Evolutionary conservation across 139 green algal species (phyloP).

Genomic region (Penium margaritaceum): DNA sequence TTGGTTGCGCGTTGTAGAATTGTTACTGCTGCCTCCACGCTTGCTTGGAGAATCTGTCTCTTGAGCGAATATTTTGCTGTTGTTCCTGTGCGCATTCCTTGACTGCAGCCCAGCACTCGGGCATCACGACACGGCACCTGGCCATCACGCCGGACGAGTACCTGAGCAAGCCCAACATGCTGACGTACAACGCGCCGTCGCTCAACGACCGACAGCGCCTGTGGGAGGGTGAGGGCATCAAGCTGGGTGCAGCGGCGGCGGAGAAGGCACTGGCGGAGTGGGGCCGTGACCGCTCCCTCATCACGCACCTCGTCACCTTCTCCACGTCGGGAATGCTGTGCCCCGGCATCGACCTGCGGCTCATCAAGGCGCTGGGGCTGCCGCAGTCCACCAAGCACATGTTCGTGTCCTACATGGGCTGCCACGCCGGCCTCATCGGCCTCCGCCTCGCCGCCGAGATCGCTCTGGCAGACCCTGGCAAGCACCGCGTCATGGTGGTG

Average conservation of each 20-base stretch:
- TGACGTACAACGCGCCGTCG: not conserved
- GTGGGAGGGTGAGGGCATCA: not conserved
- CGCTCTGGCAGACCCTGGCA: not conserved
- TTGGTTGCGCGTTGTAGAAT: no score
- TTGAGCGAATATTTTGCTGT: no score
- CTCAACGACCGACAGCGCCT: conserved; percentile 14
- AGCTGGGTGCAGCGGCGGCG: conserved; percentile 1
- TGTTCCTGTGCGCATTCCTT: no score
- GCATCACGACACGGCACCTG: conserved; percentile 27
- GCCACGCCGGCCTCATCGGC: conserved; percentile 29
- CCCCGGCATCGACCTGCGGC: conserved; percentile 22
- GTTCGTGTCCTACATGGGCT: conserved; percentile 30
- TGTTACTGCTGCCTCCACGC: no score
- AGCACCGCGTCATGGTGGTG: conserved; percentile 27
- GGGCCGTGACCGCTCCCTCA: conserved; percentile 8
- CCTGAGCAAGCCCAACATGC: not conserved
- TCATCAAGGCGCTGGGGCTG: conserved; percentile 30
- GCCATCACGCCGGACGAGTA: not conserved
- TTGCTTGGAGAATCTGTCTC: no score
- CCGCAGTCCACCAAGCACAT: conserved; percentile 19
- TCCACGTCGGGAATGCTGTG: conserved; percentile 34
- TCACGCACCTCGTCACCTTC: conserved; percentile 37
- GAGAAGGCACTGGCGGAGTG: conserved; percentile 32
- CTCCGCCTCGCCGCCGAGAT: conserved; percentile 20
- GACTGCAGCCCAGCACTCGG: conserved; percentile 14